Percentiles rank a stretch among this genome's conserved stretches.
These are phyloP conservation scores for Lupinus albus DNA, from an alignment of 306 rosid genomes.

Conservation along the genomic window DNA sequence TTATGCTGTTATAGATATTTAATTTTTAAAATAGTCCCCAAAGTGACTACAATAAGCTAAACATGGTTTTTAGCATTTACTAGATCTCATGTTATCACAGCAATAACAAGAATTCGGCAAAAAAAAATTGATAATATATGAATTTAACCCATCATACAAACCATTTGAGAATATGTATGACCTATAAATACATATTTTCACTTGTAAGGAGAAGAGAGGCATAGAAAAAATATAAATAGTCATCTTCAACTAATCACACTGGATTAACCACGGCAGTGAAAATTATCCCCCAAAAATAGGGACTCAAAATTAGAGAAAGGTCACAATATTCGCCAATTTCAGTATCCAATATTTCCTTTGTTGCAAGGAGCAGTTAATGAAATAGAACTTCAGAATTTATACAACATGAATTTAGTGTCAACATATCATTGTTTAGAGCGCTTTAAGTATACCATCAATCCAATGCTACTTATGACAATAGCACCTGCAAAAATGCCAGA, in stretches of 20 bases:
- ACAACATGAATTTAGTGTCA: constrained; percentile 10
- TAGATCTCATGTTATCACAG: not conserved
- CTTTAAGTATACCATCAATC: constrained; percentile 66
- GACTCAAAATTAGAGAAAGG: constrained; percentile 28
- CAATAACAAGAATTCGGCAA: not conserved
- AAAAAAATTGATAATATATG: not conserved
- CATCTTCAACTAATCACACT: constrained; percentile 27
- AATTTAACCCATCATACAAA: not conserved
- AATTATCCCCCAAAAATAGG: constrained; percentile 15
- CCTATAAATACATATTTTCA: constrained; percentile 39
- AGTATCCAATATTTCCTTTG: constrained; percentile 33
- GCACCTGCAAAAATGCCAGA: constrained; percentile 67
- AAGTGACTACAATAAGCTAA: not conserved
- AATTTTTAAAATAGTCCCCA: not conserved
- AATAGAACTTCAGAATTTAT: constrained; percentile 30
- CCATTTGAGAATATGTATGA: constrained; percentile 15
- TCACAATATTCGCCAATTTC: constrained; percentile 27
- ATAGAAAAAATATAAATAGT: constrained; percentile 5
- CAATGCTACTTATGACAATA: constrained; percentile 56
- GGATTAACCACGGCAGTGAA: constrained; percentile 4
- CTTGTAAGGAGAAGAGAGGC: constrained; percentile 27
- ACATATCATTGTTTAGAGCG: constrained; percentile 56
- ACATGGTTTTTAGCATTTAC: not conserved
- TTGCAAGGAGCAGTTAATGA: constrained; percentile 6
- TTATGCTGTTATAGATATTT: not conserved